phyloP scores from a whole-genome alignment of 306 rosid genomes.

The Alnus glutinosa region DNA sequence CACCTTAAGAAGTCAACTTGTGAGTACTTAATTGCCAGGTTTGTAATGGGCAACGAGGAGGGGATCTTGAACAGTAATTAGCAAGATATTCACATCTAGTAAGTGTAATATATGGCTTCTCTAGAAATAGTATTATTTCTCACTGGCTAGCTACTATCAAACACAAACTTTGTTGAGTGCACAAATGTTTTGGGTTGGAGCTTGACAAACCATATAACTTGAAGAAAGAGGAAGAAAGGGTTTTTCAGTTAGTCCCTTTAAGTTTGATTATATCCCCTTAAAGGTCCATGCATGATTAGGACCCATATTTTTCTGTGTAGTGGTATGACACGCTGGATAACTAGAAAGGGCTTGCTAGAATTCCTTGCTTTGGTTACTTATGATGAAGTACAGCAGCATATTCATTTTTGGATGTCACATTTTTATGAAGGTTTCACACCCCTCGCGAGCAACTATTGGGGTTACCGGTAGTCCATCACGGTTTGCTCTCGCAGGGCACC shows the following conservation, averaged over 20 bases:
- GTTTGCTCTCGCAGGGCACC: conserved; percentile 62
- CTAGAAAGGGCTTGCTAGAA: neutral
- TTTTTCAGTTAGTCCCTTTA: too few relatives aligned
- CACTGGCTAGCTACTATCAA: neutral
- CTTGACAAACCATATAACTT: neutral
- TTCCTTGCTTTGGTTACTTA: neutral
- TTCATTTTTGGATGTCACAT: conserved; percentile 17
- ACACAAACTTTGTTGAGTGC: neutral
- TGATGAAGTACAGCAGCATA: neutral
- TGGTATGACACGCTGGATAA: neutral
- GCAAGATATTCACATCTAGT: neutral
- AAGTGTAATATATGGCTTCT: neutral
- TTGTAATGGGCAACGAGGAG: neutral
- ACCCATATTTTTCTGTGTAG: neutral
- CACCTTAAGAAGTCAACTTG: neutral
- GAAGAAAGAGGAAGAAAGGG: neutral
- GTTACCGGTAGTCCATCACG: conserved; percentile 73
- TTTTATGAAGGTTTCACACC: conserved; percentile 65
- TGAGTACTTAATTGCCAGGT: neutral
- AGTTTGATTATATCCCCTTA: too few relatives aligned
- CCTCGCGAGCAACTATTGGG: conserved; percentile 61
- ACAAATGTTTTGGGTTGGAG: neutral
- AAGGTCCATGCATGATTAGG: neutral
- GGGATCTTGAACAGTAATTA: neutral
- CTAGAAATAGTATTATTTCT: neutral